Evolutionary conservation across 1,139 yeast genomes (phyloP), one percentile per base, ranked within the genome.

Genomic region (Arxiozyma bovina): DNA sequence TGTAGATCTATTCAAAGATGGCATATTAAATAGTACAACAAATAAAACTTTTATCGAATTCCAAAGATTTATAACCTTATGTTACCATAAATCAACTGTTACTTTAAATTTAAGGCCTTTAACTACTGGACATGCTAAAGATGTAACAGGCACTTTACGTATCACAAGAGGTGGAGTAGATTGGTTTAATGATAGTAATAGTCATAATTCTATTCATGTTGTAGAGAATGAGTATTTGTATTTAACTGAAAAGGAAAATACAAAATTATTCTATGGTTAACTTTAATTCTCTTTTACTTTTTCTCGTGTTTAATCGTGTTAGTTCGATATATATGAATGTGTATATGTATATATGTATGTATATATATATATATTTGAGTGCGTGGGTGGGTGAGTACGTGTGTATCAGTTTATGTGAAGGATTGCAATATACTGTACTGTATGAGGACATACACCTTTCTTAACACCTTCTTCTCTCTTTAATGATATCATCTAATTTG

Each of bases 51-150:
- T 60, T 6, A 50, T 56, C 7, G 70, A 69, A 56, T 57, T 60
- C 40, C 60, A 58, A 3, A 58, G 67, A 40, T 69, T 66, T 50
- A 54, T 58, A 8, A 53, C 58, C 20, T 50, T 60, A 11, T 57
- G 63, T 48, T 58, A 63, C 22, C 62, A 65, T 57, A 63, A 63
- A 50, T 59, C 68, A 20, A 54, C 61, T 3, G 65, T 58, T 1
- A 54, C 62, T 8, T 63, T 87, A 15, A 74, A 78, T 34, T 67
- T 87, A 48, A 78, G 79, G 58, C 90, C 95, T 0, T 71, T 88
- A 57, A 75, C 79, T 5, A 88, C 96, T 0, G 96, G 96, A 0
- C 75, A 90, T 63, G 96, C 96, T 0, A 80, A 79, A 51, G 96
- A 88, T 66, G 80, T 88, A 1, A 85, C 96, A 0, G 96, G 96